Base-by-base conservation (phyloP, 2,329 filamentous ascomycete species). In the Apiospora marii region DNA sequence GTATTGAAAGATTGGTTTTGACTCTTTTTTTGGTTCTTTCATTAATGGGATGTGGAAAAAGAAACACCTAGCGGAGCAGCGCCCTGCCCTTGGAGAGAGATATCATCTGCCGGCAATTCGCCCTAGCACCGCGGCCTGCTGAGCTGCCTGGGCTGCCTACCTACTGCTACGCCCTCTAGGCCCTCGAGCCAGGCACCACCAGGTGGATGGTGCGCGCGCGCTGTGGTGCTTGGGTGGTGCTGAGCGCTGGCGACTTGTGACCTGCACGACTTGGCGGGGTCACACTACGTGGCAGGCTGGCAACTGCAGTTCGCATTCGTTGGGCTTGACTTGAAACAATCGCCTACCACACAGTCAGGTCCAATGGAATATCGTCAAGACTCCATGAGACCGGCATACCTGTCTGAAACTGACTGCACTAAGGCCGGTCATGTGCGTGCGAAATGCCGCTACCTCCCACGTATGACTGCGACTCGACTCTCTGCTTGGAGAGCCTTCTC, bases 271-370 rank as follows among this genome's bases (percentile, higher is more conserved):
- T 64, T 41, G 58, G 58, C 58, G 58, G 58, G 58, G 58, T 64
- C 58, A 41, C 58, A 64, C 58, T 64, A 64, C 58, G 58, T 64
- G 58, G 58, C 58, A 64, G 58, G 58, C 58, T 64, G 58, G 58
- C 58, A 64, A 64, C 58, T 64, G 58, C 53, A 61, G 53, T 61
- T 37, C 30, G 30, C 53, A 61, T 61, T 61, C 30, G 53, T n/a
- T 19, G 53, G 30, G 58, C 34, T 41, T 19, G 58, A 64, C 34
- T n/a, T 64, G 58, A 64, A 64, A 64, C 58, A 64, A 64, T 41
- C 58, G 22, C 58, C 58, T 64, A 64, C 58, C 58, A 64, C 58
- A 41, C 34, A n/a, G 34, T 64, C 58, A 41, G 5, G 22, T 30
- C 53, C 58, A 64, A 64, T 64, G 58, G 58, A 64, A 41, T 14